Percentiles rank a stretch among this genome's conserved stretches.
These are phyloP conservation scores for Cyberlindnera japonica DNA, from an alignment of 805 yeast species.

Conservation along the genomic window DNA sequence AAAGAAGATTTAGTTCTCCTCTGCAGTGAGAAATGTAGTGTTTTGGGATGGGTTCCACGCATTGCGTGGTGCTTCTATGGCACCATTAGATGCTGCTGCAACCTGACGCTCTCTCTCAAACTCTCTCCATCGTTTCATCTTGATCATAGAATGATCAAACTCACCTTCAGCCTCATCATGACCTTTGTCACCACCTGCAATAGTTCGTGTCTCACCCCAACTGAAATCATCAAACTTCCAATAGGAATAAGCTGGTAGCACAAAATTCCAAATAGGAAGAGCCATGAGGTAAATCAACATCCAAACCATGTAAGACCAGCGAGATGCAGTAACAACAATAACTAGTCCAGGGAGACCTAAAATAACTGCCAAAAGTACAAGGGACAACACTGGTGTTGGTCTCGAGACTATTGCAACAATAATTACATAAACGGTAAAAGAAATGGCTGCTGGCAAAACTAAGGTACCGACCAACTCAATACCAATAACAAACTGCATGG, in stretches of 20 bases:
- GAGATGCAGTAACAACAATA: conserved; percentile 76
- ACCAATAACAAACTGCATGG: conserved; percentile 88
- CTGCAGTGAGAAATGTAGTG: conserved; percentile 13
- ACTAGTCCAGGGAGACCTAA: conserved; percentile 84
- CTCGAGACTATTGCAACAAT: conserved; percentile 61
- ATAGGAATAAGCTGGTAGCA: conserved; percentile 79
- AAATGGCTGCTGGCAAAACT: conserved; percentile 84
- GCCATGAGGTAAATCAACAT: conserved; percentile 74
- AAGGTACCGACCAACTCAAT: conserved; percentile 85
- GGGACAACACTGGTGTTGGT: conserved; percentile 77
- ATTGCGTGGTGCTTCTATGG: conserved; percentile 24
- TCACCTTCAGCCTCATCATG: conserved; percentile 74
- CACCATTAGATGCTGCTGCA: conserved; percentile 2
- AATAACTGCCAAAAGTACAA: conserved; percentile 70
- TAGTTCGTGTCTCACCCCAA: conserved; percentile 94
- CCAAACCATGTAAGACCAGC: conserved; percentile 70
- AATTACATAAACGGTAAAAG: conserved; percentile 77
- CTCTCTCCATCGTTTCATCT: conserved; percentile 93
- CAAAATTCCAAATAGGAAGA: conserved; percentile 91
- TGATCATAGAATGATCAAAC: conserved; percentile 86
- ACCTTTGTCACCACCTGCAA: conserved; percentile 63
- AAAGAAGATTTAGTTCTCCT: conserved; percentile 9
- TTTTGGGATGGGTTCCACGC: conserved; percentile 28
- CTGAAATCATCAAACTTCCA: conserved; percentile 96
- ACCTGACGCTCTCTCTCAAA: conserved; percentile 61